phyloP scores from a whole-genome alignment of 441 rosid genomes.

The Daphne laureola region DNA sequence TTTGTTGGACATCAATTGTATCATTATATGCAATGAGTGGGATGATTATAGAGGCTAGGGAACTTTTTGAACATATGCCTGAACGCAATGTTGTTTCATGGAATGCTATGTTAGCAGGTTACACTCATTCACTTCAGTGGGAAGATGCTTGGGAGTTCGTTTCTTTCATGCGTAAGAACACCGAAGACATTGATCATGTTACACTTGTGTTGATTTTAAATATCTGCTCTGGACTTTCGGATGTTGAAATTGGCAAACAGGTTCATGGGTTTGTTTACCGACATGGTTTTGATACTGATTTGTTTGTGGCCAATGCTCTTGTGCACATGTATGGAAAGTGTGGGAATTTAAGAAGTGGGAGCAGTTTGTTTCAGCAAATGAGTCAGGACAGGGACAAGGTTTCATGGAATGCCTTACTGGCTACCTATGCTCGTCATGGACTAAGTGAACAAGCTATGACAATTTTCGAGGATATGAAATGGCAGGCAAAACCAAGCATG shows the following conservation, averaged over 20 bases:
- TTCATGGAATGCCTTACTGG: constrained; percentile 76
- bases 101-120: constrained; percentile 79
- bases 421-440: constrained; percentile 48
- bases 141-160: constrained; percentile 55
- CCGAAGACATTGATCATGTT: constrained; percentile 44
- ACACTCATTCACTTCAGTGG: constrained; percentile 45
- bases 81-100: constrained; percentile 64
- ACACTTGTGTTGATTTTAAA: constrained; percentile 54
- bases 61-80: constrained; percentile 74
- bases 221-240: constrained; percentile 57
- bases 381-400: constrained; percentile 45
- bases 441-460: constrained; percentile 54
- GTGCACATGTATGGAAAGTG: constrained; percentile 81
- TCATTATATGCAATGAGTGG: constrained; percentile 67
- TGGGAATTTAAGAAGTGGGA: constrained; percentile 46
- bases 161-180: constrained; percentile 35
- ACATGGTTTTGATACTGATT: constrained; percentile 32
- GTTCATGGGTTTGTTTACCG: constrained; percentile 70
- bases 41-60: constrained; percentile 50
- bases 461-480: constrained; percentile 53
- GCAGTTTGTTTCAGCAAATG: constrained; percentile 58
- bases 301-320: constrained; percentile 55
- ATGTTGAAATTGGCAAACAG: constrained; percentile 63
- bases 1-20: constrained; percentile 66
- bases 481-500: constrained; percentile 54